Evolutionary conservation across 2,329 filamentous ascomycete genomes (phyloP).

Genomic region (Daldinia sp.): DNA sequence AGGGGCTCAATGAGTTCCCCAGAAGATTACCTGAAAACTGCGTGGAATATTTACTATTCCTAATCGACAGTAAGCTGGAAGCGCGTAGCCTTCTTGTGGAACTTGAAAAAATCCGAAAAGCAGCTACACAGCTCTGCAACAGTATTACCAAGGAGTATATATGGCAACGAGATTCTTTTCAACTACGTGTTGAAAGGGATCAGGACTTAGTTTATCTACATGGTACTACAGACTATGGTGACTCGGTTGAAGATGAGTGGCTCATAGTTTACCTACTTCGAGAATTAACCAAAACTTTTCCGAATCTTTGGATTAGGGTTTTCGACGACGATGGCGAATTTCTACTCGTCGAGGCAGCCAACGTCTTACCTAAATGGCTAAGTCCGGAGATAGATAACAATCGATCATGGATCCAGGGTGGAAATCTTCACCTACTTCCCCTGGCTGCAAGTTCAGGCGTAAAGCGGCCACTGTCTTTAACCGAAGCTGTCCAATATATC

Average conservation of each 20-base stretch:
- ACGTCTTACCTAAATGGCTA: slow-evolving; percentile 86
- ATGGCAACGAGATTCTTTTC: slow-evolving; percentile 89
- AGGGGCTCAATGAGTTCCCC: slow-evolving; percentile 46
- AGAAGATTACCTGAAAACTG: slow-evolving; percentile 77
- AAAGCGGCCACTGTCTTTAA: slow-evolving; percentile 62
- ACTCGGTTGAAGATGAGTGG: slow-evolving; percentile 98
- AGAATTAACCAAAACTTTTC: slow-evolving; percentile 77
- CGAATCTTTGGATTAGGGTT: slow-evolving; percentile 81
- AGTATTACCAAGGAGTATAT: slow-evolving; percentile 83
- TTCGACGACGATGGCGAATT: slow-evolving; percentile 95
- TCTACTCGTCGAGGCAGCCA: slow-evolving; percentile 91
- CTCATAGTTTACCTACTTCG: slow-evolving; percentile 89
- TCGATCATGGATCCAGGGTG: slow-evolving; percentile 86
- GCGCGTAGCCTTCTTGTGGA: slow-evolving; percentile 66
- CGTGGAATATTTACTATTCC: slow-evolving; percentile 83
- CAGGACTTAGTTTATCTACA: slow-evolving; percentile 69
- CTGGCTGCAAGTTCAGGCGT: slow-evolving; percentile 50
- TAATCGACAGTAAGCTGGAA: slow-evolving; percentile 67
- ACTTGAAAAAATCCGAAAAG: slow-evolving; percentile 77
- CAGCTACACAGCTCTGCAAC: slow-evolving; percentile 68
- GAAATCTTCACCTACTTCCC: slow-evolving; percentile 78
- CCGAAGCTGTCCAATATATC: slow-evolving; percentile 71
- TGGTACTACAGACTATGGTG: slow-evolving; percentile 86
- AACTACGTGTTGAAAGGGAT: slow-evolving; percentile 69
- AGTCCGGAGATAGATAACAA: slow-evolving; percentile 90